Conservation (phyloP, 208 protist species). For the Trypanosoma congolense region DNA sequence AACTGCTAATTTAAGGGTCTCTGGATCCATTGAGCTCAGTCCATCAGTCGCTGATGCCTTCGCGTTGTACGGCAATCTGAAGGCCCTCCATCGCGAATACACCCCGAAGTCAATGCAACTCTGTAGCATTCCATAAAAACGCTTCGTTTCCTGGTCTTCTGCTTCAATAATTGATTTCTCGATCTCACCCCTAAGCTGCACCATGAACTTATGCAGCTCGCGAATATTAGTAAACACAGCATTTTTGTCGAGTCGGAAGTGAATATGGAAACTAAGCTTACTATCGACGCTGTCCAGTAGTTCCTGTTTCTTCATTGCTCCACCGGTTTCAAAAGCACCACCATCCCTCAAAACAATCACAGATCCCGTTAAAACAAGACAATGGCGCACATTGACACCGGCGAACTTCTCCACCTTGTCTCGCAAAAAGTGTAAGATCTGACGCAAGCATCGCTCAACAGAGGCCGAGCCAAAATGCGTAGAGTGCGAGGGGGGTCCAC, state of each 20-base stretch:
- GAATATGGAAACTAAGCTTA: constrained; percentile 82
- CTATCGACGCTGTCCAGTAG: constrained; percentile 11
- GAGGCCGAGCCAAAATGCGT: neutral
- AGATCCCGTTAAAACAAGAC: constrained; percentile 69
- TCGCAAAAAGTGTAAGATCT: constrained; percentile 33
- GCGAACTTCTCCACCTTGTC: constrained; percentile 35
- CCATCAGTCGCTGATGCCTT: constrained; percentile 27
- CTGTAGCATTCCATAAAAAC: constrained; percentile 26
- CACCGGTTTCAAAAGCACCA: neutral
- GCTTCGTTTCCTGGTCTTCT: neutral
- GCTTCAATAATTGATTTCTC: constrained; percentile 11
- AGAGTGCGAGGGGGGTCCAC: neutral
- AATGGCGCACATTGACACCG: constrained; percentile 29
- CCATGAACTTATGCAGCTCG: constrained; percentile 62
- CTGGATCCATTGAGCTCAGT: constrained; percentile 26
- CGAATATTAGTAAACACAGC: constrained; percentile 38
- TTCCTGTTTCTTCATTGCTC: constrained; percentile 10
- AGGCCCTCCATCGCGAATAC: constrained; percentile 81
- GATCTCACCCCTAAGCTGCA: constrained; percentile 26
- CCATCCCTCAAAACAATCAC: constrained; percentile 10
- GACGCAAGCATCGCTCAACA: constrained; percentile 39
- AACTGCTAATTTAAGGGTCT: constrained; percentile 44
- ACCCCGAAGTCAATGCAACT: constrained; percentile 79
- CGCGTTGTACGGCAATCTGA: constrained; percentile 83
- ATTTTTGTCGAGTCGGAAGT: constrained; percentile 53